Percentiles rank a stretch among this genome's conserved stretches.
Conservation (phyloP, 768 basidiomycete genomes). For the Tricholoma furcatifolium region DNA sequence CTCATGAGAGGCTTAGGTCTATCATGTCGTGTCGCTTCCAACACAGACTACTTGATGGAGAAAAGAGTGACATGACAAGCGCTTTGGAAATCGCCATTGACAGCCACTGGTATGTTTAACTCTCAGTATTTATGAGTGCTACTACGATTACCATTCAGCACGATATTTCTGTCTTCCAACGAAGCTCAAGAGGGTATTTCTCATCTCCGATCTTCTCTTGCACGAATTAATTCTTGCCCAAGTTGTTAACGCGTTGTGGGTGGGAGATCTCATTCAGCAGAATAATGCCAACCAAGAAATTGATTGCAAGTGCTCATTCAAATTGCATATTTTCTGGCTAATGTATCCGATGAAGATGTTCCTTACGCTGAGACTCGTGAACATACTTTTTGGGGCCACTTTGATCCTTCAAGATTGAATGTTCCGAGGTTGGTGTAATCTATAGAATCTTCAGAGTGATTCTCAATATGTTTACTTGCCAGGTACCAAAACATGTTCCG, state of each 20-base stretch:
- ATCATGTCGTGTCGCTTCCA: conserved; percentile 81
- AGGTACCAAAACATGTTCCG: conserved; percentile 88
- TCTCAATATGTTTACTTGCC: conserved; percentile 3
- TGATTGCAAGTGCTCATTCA: conserved; percentile 52
- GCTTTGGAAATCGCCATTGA: conserved; percentile 92
- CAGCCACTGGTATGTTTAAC: conserved; percentile 65
- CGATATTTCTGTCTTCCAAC: conserved; percentile 80
- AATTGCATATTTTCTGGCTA: background rate
- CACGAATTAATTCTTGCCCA: background rate
- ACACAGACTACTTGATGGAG: conserved; percentile 72
- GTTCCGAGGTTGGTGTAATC: conserved; percentile 61
- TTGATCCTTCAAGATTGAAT: conserved; percentile 74
- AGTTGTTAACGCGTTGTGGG: conserved; percentile 86
- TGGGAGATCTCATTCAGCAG: conserved; percentile 76
- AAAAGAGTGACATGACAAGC: conserved; percentile 69
- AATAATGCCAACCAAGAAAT: conserved; percentile 75
- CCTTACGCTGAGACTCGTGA: conserved; percentile 57
- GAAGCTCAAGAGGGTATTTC: conserved; percentile 78
- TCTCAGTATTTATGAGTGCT: background rate
- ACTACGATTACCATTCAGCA: conserved; percentile 35
- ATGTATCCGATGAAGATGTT: conserved; percentile 48
- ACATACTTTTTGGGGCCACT: conserved; percentile 61
- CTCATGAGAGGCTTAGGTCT: conserved; percentile 58
- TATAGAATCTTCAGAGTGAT: background rate
- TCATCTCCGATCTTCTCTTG: background rate